phyloP scores from a whole-genome alignment of 176 grass and related monocot genomes.

The sorghum (Sorghum bicolor) region Sorghum_bicolor_NCBIv3 NC_012872.2:72631001-72631500 shows the following conservation, averaged over 20 bases:
- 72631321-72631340: constrained; percentile 82
- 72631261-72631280: constrained; percentile 88
- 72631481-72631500: constrained; percentile 54
- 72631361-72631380: constrained; percentile 69
- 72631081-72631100: not conserved
- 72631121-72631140: constrained; percentile 25
- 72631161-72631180: not conserved
- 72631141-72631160: not conserved
- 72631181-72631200: not conserved
- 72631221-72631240: constrained; percentile 21
- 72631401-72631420: constrained; percentile 54
- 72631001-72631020: constrained; percentile 48
- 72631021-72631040: constrained; percentile 29
- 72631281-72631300: constrained; percentile 80
- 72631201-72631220: not conserved
- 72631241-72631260: constrained; percentile 64
- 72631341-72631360: constrained; percentile 51
- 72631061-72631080: not conserved
- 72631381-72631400: constrained; percentile 58
- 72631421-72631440: constrained; percentile 39
- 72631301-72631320: constrained; percentile 77
- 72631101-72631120: not conserved
- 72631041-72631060: not conserved
- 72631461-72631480: constrained; percentile 61
- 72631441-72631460: constrained; percentile 73